Evolutionary conservation across 495 filamentous ascomycete genomes (phyloP), one percentile per base, ranked within the genome.

Genomic region (Filosporella fistucella): DNA sequence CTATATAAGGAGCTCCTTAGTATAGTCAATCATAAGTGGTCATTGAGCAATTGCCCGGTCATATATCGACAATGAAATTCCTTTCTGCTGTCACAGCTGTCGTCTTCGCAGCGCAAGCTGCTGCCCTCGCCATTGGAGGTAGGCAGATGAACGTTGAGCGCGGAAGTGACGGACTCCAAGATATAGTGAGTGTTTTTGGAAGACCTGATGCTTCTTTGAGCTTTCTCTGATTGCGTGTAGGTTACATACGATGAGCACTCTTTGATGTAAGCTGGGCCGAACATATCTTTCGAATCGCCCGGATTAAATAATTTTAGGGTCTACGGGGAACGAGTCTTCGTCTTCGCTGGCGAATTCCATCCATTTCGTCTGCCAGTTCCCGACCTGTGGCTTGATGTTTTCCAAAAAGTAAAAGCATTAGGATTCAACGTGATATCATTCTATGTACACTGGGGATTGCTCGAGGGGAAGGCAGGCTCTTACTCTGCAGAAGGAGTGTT

Each of bases 161-260:
- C 28, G 52, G 42, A 12, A 55, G 45, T 29, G 52, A 55, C 43
- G 49, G 39, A 13, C 43, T 59, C 2, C 56, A 59, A 40, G 23
- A 47, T 32, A 59, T 59, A 40, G 56, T 59, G 21, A 46, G 52
- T 43, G 2, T 12, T n/a, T 42, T 13, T 21, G 18, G 17, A 3
- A 4, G 33, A 14, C 7, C 33, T 36, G 7, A 36, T 36, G 5
- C 18, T 7, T 7, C 7, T 17, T 30, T n/a, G n/a, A n/a, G 28
- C 8, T 30, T 30, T 30, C 28, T 30, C 8, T 8, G 8, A 18
- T 16, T 9, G 12, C 17, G 3, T 13, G 8, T 40, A 78, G 75
- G 78, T 88, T n/a, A 85, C 77, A 11, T 90, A 82, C 78, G 86
- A 89, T 63, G 71, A 87, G 24, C 70, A 88, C 51, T 87, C 87